Base-by-base conservation (phyloP, 2,329 filamentous ascomycete species). In the Microdochium bolleyi region DNA sequence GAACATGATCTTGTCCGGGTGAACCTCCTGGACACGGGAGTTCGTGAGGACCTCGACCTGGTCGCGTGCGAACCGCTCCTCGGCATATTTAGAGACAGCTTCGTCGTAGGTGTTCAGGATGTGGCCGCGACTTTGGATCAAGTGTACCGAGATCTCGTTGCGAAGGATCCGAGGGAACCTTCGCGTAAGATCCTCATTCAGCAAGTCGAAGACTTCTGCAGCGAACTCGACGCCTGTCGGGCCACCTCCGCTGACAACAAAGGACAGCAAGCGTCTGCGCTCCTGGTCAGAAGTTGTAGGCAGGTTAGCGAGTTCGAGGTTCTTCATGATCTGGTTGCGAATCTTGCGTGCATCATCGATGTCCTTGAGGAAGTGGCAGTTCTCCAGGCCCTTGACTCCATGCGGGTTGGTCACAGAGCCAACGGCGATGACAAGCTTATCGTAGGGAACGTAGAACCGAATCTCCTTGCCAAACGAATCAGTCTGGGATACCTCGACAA, bases 41-140 rank as follows among this genome's bases (percentile, higher is more conserved):
- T 96, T 97, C 51, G 92, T 96, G 59, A 96, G 79, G 9, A 99
- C 86, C 48, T 95, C 87, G 53, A 99, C 87, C 60, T 92, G 84
- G 66, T 99, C 94, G 63, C 94, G 89, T 19, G 88, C 83, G 64
- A 99, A 96, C 44, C 89, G 85, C 51, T 89, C 83, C 71, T 99
- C 94, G 21, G 94, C 92, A 66, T 95, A 99, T 65, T 85, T 84
- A 11, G 92, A 96, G 1, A 99, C 79, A 0, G 90, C 87, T 71
- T 99, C 94, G 59, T 99, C 94, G 66, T 99, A 99, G 0, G 94
- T 99, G 73, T 99, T 99, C 27, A 99, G 77, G 57, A 99, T 99
- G 62, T 99, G 94, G 41, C 88, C 85, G 54, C 94, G 83, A 62
- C 90, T 95, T 66, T 99, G 94, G 56, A 99, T 96, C 49, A 99